These are phyloP conservation scores for Claviceps arundinis DNA, from an alignment of 2,329 filamentous ascomycete genomes.

Conservation along the genomic window DNA sequence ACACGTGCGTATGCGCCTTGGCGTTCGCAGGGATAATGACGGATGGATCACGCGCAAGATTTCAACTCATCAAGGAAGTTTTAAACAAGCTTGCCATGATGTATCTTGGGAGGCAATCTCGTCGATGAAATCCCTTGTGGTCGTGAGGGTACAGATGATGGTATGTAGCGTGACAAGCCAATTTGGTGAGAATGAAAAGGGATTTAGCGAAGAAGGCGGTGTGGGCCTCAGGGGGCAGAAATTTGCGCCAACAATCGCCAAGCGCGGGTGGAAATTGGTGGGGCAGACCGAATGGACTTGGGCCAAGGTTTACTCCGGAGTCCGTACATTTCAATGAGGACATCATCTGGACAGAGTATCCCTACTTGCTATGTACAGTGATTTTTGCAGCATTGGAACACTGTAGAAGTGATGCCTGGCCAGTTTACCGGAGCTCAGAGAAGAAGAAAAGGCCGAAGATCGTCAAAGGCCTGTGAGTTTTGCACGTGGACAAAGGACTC, in stretches of 20 bases:
- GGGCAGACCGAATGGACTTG: neutral
- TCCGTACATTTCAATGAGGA: too few relatives aligned
- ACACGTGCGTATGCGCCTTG: neutral
- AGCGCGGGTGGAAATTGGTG: neutral
- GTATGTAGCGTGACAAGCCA: neutral
- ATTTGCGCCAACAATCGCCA: neutral
- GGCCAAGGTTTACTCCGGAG: too few relatives aligned
- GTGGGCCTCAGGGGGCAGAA: constrained; percentile 13
- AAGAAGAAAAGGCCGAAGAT: neutral
- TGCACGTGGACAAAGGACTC: neutral
- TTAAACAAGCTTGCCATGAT: neutral
- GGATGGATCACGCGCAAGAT: neutral
- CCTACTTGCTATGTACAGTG: too few relatives aligned
- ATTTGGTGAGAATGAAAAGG: neutral
- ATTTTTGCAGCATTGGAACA: too few relatives aligned
- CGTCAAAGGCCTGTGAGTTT: neutral
- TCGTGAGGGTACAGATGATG: neutral
- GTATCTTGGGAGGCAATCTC: neutral
- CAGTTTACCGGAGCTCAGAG: neutral
- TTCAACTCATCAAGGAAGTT: neutral
- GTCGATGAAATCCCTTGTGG: neutral
- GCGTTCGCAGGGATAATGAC: neutral
- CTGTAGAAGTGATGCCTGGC: too few relatives aligned
- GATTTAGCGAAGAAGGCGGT: constrained; percentile 16
- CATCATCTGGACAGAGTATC: too few relatives aligned